Conservation (phyloP, 2,329 filamentous ascomycete genomes). For the Teratosphaeria destructans region DNA sequence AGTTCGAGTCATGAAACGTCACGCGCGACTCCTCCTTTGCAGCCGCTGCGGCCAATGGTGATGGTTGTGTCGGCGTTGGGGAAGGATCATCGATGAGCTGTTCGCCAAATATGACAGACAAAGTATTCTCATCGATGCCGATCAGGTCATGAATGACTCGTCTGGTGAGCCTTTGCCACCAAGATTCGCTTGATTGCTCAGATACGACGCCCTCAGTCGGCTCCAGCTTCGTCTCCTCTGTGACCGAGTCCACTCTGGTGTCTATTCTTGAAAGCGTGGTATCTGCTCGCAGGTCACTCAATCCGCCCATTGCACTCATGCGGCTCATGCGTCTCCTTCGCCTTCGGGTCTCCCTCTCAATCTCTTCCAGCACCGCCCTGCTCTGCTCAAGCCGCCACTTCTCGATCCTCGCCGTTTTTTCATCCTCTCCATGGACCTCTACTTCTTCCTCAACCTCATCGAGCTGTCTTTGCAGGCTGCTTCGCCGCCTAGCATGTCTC, state of each 20-base stretch:
- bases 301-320: constrained; percentile 34
- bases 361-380: constrained; percentile 71
- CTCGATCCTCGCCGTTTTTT: constrained; percentile 77
- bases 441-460: constrained; percentile 44
- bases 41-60: constrained; percentile 19
- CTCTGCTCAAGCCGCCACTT: constrained; percentile 89
- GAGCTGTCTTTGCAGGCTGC: constrained; percentile 48
- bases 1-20: constrained; percentile 26
- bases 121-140: constrained; percentile 74
- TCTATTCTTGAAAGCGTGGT: background rate
- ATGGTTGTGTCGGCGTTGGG: constrained; percentile 22
- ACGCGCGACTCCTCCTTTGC: constrained; percentile 22
- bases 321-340: constrained; percentile 53
- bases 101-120: constrained; percentile 83
- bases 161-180: constrained; percentile 72
- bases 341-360: constrained; percentile 68
- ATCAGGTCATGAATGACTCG: constrained; percentile 82
- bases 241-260: constrained; percentile 1
- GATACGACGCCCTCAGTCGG: constrained; percentile 19
- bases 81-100: constrained; percentile 43
- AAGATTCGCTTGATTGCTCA: constrained; percentile 43
- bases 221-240: constrained; percentile 6
- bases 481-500: constrained; percentile 43
- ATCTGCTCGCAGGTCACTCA: constrained; percentile 13
- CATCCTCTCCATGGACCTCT: constrained; percentile 49